Evolutionary conservation across 1,284 basidiomycete genomes (phyloP), one percentile per base, ranked within the genome.

Genomic region (Grifola frondosa): DNA sequence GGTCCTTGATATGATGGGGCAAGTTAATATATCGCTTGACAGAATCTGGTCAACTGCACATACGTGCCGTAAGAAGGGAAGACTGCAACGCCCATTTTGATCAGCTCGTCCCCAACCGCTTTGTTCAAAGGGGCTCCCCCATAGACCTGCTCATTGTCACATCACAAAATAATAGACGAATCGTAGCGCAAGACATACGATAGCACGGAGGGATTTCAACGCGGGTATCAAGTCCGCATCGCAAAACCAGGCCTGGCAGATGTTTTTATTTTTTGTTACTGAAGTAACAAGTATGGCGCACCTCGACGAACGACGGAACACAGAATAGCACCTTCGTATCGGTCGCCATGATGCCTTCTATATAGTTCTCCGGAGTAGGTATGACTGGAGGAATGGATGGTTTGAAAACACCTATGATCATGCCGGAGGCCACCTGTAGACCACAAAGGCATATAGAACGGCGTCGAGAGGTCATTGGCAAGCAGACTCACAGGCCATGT

Each of bases 301-400:
- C 64, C 53, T 67, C 62, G 37, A 64, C 35, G 26, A 64, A 59
- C 13, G 48, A 46, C 2, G 63, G 65, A 5, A 61, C 53, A 37
- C 48, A 54, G 24, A 59, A 54, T 2, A 60, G 32, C 10, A 58
- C 37, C 22, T 61, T 46, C 30, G 50, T 46, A 5, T 53, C 36
- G 7, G 53, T 53, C 4, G 42, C 47, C 4, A 47, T 34, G 16
- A 53, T 39, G 3, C 42, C 45, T 6, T 57, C 47, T 12, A 66
- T 48, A 28, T 59, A 48, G 16, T 37, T 49, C 10, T 59, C 57
- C 0, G 64, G 56, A 4, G 55, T 63, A 0, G 63, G 58, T 3
- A 58, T 15, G 2, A 50, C 36, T 0, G 61, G 53, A 11, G 62
- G 57, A 4, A 31, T 33, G 5, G 33, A 13, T 2, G 61, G 62